Base-by-base conservation (phyloP, 768 basidiomycete genomes). In the Imleria badia region DNA sequence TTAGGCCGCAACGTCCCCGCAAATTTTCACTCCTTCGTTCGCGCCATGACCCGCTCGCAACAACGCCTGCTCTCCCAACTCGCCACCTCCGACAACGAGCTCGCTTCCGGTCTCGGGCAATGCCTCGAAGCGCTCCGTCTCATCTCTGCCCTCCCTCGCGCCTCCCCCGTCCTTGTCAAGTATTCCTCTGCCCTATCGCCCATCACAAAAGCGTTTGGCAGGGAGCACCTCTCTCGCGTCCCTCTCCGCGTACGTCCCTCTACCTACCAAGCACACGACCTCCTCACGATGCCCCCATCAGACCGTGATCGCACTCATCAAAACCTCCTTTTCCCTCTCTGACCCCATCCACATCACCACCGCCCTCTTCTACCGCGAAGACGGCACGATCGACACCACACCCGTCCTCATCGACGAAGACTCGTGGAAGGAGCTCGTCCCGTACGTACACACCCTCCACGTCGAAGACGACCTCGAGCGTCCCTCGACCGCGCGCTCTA, bases 101-200 rank as follows among this genome's bases (percentile, higher is more conserved):
- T 72, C 13, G 71, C 71, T 1, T 68, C 69, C 0, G 71, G 69
- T 2, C 60, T 70, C 13, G 69, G 69, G 0, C 69, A 72, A 17
- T 72, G 71, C n/a, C 64, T 69, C 23, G 68, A 72, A 41, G 69
- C 69, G 0, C 67, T 70, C 7, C 63, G 68, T 8, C 71, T 72
- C 36, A 60, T 72, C 49, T 64, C 68, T 19, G 58, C 62, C 1
- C 61, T 70, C 19, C 66, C 69, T 0, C 56, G 71, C 19, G 45
- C 66, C 9, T 72, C 66, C 1, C 69, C 69, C 11, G 53, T 70
- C 7, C 63, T 60, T 10, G 60, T 70, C 22, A 59, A 63, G 44
- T 70, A 70, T 17, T 31, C 45, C 6, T 60, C 59, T 22, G 12
- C 52, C 20, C 20, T 46, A 11, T 59, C 66, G 22, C 56, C 61